These are phyloP conservation scores for Leishmania guyanensis DNA, from an alignment of 208 protist genomes.

Conservation along the genomic window DNA sequence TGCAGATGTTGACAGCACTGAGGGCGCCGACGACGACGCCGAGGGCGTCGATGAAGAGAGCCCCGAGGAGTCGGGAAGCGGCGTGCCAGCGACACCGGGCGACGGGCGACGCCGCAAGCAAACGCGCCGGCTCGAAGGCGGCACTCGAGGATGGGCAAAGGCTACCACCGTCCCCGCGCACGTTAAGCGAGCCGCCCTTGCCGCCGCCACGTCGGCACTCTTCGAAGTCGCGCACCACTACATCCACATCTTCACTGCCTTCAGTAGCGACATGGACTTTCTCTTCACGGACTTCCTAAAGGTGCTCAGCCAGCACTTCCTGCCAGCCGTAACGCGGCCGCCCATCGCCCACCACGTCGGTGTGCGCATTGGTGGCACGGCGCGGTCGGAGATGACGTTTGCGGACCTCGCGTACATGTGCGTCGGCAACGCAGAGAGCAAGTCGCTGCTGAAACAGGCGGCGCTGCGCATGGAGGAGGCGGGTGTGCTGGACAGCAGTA, in stretches of 20 bases:
- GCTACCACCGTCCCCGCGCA: slow-evolving; percentile 2
- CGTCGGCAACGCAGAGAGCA: slow-evolving; percentile 66
- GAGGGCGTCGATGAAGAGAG: neutral
- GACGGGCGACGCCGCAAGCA: neutral
- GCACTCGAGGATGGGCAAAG: neutral
- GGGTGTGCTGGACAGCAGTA: neutral
- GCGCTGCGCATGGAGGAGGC: slow-evolving; percentile 75
- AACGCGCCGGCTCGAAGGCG: neutral
- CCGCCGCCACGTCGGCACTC: slow-evolving; percentile 52
- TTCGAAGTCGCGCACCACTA: slow-evolving; percentile 61
- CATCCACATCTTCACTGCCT: slow-evolving; percentile 70
- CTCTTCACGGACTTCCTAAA: slow-evolving; percentile 68
- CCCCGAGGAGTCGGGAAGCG: neutral
- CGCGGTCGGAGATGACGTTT: slow-evolving; percentile 52
- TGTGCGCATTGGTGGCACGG: slow-evolving; percentile 30
- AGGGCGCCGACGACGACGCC: slow-evolving; percentile 11
- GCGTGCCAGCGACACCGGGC: neutral
- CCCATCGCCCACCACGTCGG: slow-evolving; percentile 52
- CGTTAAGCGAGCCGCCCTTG: slow-evolving; percentile 52
- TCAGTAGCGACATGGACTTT: slow-evolving; percentile 79
- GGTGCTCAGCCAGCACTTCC: slow-evolving; percentile 50
- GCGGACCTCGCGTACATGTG: slow-evolving; percentile 79
- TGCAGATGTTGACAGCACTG: slow-evolving; percentile 7
- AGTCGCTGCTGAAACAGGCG: slow-evolving; percentile 75
- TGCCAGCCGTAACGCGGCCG: slow-evolving; percentile 41